Percentiles rank a stretch among this genome's conserved stretches.
phyloP scores from a whole-genome alignment of 202 grass and related monocot species.

The Saccharum hybrid region DNA sequence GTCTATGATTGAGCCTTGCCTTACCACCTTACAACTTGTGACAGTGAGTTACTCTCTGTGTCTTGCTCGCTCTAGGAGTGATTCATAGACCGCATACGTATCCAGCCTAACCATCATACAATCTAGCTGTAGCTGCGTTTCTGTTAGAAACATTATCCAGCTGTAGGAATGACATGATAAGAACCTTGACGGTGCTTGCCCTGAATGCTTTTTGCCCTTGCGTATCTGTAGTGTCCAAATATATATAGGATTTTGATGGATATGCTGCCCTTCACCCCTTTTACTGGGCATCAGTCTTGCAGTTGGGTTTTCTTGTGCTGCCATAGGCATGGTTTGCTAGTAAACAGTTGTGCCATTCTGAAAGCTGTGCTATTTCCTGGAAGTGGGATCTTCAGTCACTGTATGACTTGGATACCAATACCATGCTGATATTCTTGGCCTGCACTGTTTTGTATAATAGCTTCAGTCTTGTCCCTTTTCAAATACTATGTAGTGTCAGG shows the following conservation, averaged over 20 bases:
- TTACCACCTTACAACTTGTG: constrained; percentile 65
- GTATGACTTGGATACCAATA: not conserved
- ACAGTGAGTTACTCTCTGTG: constrained; percentile 50
- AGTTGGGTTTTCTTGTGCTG: not conserved
- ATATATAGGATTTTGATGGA: not conserved
- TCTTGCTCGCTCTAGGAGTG: constrained; percentile 48
- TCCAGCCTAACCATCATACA: constrained; percentile 73
- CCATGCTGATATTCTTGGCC: not conserved
- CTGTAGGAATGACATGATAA: too few species aligned
- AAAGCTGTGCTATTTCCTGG: constrained; percentile 18
- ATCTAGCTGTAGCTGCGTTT: constrained; percentile 44
- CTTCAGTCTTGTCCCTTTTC: not conserved
- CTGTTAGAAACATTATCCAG: constrained; percentile 60
- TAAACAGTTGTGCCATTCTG: constrained; percentile 31
- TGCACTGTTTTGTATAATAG: not conserved
- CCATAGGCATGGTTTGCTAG: not conserved
- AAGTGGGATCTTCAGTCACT: constrained; percentile 15
- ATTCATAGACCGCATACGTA: constrained; percentile 79
- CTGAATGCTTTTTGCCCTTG: constrained; percentile 36
- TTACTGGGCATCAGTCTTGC: too few species aligned
- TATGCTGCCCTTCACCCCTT: not conserved
- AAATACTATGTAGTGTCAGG: not conserved
- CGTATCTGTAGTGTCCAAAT: constrained; percentile 27
- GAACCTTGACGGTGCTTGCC: constrained; percentile 20
- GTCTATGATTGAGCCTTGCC: constrained; percentile 60